Base-by-base conservation (phyloP, 2,329 filamentous ascomycete species). In the Aspergillus felis region DNA sequence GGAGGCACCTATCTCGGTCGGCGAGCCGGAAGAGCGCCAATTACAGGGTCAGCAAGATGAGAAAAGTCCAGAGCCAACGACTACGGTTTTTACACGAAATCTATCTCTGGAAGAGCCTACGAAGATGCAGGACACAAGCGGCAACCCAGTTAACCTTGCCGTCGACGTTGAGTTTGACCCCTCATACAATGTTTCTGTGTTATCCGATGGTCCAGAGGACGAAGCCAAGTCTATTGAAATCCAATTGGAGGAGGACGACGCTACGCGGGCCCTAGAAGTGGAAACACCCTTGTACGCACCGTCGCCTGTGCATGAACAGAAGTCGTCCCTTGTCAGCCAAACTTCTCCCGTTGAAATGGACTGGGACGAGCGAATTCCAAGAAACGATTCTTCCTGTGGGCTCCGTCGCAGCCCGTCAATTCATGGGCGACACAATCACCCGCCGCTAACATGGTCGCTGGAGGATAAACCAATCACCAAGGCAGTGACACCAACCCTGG, bases 261-360 rank as follows among this genome's bases (percentile, higher is more conserved):
- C 49, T 53, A 41, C 57, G 17, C 28, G 38, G 8, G 46, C 27
- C 10, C 27, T 29, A 56, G 22, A 41, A 55, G 42, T 12, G 9
- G 54, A 59, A 24, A 59, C 46, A 14, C 74, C 60, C 32, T 49
- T 64, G 29, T 57, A 63, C 50, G 61, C 62, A 24, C 54, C 60
- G 22, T 57, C 57, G 14, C 59, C 65, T 25, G 47, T 60, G 10
- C 61, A 79, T 60, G 75, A 81, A 56, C 74, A 75, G 57, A 76
- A 77, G 8, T 79, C 79, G 14, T 71, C 76, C 28, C 69, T 81
- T 4, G 79, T 81, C 64, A 69, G 76, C 55, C 76, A 78, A 25
- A 72, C 72, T 9, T 62, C 63, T n/a, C 61, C 64, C 42, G 59
- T 64, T 38, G 58, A 64, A n/a, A 42, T 55, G 48, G 63, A 65